Evolutionary conservation across 257 asterid genomes (phyloP), one percentile per base, ranked within the genome.

Genomic region (Scutellaria baicalensis): DNA sequence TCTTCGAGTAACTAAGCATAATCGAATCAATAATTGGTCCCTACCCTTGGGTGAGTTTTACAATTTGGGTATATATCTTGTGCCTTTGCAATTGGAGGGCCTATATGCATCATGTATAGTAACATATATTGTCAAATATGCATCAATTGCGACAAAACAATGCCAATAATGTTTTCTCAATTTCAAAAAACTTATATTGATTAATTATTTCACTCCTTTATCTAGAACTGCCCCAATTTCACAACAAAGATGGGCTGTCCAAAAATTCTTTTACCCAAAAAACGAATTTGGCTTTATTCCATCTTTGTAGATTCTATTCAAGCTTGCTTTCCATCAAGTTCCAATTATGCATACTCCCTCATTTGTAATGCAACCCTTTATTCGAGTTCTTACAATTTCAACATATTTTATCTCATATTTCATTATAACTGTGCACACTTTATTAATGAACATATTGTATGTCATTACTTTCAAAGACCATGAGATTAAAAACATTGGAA

Each of bases 171-270:
- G 4, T 27, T 27, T 27, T 27, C 4, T 27, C 4, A 27, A 3
- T 27, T 27, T 5, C 2, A 27, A 27, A 27, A 27, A 2, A 27
- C 1, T 2, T 23, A 1, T 1, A 27, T 27, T 27, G 33, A 27
- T 27, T 35, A 54, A 69, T 64, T 62, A 33, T 63, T 62, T 9
- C 6, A n/a, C 49, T 13, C 42, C 71, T 69, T 70, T 70, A 69
- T 64, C 66, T 42, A 63, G 58, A 58, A 27, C 68, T 31, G 59
- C 18, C 27, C 43, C 60, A 18, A 57, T 39, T 69, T 64, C 66
- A 79, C 75, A 66, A 58, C 75, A 75, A 71, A 73, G 79, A 69
- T 71, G 75, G 70, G 73, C 50, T 71, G 80, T 71, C 78, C 78
- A 45, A 31, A 52, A 12, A 51, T 59, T 42, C 80, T 72, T 79